Percentiles rank a stretch among this genome's conserved stretches.
These are phyloP conservation scores for Moesziomyces sp. DNA, from an alignment of 1,284 basidiomycete species.

Conservation along the genomic window DNA sequence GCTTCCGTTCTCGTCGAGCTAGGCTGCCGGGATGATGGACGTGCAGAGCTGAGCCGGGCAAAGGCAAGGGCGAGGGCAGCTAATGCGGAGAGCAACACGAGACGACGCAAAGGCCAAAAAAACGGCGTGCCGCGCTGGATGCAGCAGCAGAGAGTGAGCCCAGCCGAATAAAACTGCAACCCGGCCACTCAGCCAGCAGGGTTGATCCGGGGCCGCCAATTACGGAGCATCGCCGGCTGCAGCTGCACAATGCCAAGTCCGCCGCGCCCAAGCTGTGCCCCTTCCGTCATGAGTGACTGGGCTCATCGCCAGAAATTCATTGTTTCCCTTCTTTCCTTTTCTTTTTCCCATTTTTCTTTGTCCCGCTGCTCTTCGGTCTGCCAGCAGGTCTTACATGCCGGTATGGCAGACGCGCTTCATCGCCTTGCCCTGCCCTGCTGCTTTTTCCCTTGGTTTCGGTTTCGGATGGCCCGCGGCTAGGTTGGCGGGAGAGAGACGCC, in stretches of 20 bases:
- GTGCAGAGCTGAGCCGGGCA: not conserved
- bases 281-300: not conserved
- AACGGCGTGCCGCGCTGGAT: too few relatives aligned
- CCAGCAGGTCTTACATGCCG: slow-evolving; percentile 1
- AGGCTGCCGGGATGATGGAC: not conserved
- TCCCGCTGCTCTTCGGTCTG: not conserved
- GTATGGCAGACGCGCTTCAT: not conserved
- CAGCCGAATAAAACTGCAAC: not conserved
- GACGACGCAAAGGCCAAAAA: not conserved
- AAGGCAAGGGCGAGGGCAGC: too few relatives aligned
- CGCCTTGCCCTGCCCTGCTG: not conserved
- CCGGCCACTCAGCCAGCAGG: too few relatives aligned
- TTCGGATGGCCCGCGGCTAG: not conserved
- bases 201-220: too few relatives aligned
- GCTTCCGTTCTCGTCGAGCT: not conserved
- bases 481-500: not conserved
- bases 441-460: not conserved
- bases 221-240: not conserved
- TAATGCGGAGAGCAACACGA: not conserved
- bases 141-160: too few relatives aligned
- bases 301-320: not conserved
- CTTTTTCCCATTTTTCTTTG: not conserved
- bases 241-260: not conserved
- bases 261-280: slow-evolving; percentile 4
- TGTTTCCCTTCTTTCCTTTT: not conserved